Evolutionary conservation across 352 stramenopile genomes (phyloP).

Genomic region (Globisporangium paroecandrum): DNA sequence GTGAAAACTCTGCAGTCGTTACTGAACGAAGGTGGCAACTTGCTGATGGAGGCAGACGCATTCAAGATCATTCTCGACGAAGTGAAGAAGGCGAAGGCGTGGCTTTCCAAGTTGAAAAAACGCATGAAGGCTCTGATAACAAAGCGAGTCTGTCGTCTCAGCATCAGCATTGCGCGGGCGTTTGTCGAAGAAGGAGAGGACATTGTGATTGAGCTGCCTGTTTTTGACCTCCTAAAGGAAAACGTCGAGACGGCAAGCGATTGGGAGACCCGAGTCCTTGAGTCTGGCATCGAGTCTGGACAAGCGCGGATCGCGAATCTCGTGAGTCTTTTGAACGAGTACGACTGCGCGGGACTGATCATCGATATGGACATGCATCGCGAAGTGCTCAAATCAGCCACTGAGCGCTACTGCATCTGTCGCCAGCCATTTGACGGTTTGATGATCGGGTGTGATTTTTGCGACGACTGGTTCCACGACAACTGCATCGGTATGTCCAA

Average conservation of each 20-base stretch:
- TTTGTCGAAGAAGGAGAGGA: constrained; percentile 83
- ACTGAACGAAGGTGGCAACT: constrained; percentile 47
- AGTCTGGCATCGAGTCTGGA: constrained; percentile 72
- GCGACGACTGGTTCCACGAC: constrained; percentile 89
- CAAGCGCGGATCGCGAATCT: constrained; percentile 73
- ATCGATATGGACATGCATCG: constrained; percentile 88
- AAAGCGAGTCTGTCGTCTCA: constrained; percentile 66
- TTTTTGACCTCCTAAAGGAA: constrained; percentile 79
- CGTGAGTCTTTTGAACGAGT: constrained; percentile 73
- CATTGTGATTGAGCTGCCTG: constrained; percentile 65
- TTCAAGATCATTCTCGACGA: constrained; percentile 81
- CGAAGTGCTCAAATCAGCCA: constrained; percentile 89
- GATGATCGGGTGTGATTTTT: constrained; percentile 88
- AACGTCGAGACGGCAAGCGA: constrained; percentile 73
- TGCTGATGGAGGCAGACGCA: constrained; percentile 70
- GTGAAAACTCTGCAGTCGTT: constrained; percentile 54
- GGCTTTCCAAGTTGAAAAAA: constrained; percentile 85
- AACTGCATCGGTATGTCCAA: constrained; percentile 89
- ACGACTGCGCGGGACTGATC: constrained; percentile 65
- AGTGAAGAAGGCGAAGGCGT: constrained; percentile 74
- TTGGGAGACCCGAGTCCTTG: constrained; percentile 76
- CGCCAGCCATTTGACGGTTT: constrained; percentile 87
- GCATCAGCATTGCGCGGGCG: constrained; percentile 47
- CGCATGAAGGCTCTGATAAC: constrained; percentile 65
- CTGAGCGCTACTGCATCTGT: constrained; percentile 89